phyloP scores from a whole-genome alignment of 306 rosid genomes.

The Citrullus mucosospermus region DNA sequence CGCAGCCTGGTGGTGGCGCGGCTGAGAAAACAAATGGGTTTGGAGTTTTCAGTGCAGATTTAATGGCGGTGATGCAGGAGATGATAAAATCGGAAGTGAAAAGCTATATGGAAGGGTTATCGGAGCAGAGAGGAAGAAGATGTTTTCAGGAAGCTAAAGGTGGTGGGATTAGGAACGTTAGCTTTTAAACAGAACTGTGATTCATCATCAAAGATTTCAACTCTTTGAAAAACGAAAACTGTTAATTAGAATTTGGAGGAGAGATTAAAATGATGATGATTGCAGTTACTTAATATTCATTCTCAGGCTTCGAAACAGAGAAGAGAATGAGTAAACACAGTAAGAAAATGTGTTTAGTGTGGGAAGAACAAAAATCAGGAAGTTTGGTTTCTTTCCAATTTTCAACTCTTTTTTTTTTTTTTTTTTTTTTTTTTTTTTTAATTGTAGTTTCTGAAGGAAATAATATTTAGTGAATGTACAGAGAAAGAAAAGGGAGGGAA shows the following conservation, averaged over 20 bases:
- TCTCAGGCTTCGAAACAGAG: not conserved
- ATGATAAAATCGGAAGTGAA: conserved; percentile 88
- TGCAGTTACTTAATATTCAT: not conserved
- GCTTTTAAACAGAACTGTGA: conserved; percentile 41
- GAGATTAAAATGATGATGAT: not conserved
- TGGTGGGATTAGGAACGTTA: conserved; percentile 48
- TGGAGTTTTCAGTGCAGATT: conserved; percentile 40
- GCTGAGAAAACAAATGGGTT: conserved; percentile 3
- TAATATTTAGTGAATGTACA: conserved; percentile 66
- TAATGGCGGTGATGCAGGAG: conserved; percentile 80
- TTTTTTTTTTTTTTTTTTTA: not conserved
- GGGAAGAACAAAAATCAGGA: not conserved
- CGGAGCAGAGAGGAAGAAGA: conserved; percentile 41
- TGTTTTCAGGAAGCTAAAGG: conserved; percentile 17
- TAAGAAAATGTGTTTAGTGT: not conserved
- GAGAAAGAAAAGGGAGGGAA: conserved; percentile 3
- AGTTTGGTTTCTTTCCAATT: not conserved
- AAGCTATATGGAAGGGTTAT: conserved; percentile 69
- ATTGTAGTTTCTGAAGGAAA: conserved; percentile 22
- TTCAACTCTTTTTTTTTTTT: not conserved
- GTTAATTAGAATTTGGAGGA: conserved; percentile 17
- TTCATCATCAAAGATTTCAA: not conserved
- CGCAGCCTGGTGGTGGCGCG: not conserved
- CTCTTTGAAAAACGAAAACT: not conserved
- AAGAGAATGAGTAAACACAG: not conserved